Evolutionary conservation across 495 filamentous ascomycete genomes (phyloP), one percentile per base, ranked within the genome.

Genomic region (Trichocladium antarcticum): DNA sequence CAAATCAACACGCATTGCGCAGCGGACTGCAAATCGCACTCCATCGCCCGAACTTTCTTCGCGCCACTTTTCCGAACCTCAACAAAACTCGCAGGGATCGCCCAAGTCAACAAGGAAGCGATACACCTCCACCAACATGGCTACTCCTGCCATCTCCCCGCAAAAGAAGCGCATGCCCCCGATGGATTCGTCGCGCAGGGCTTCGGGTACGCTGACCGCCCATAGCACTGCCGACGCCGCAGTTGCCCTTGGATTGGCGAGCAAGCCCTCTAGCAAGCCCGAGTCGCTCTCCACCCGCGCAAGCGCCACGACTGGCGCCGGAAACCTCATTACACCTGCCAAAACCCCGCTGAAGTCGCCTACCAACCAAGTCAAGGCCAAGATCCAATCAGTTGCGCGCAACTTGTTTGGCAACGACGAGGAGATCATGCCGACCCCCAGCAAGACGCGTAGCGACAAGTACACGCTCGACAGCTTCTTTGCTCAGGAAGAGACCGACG

Each of bases 301-400:
- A 5, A 34, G 34, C 16, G 41, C 45, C 4, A 38, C 45, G 3
- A 35, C 55, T 35, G 38, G 43, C 29, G 49, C 68, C 9, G 68
- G 68, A 15, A 85, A 86, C 71, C 75, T 96, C 41, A 89, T 88
- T 4, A 97, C 92, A 10, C 92, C 92, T 10, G 79, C 79, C 41
- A 98, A 95, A 66, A 95, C 90, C 2, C 92, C 92, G 1, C 77
- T 78, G 45, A 85, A 84, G 68, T 79, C 82, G 51, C 78, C 78
- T 6, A 67, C 77, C 4, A 62, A 68, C 44, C 60, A 70, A 55
- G 54, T 61, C 20, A 69, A 75, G 47, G 68, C 69, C 29, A 75
- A 81, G 21, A 68, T 87, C 41, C 72, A 74, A 38, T 65, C 76
- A 10, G 76, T 88, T 28, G 80, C 87, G 16, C 84, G 89, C 55